Conservation (phyloP, 1,139 yeast genomes). For the Magnusiomyces ingens region DNA sequence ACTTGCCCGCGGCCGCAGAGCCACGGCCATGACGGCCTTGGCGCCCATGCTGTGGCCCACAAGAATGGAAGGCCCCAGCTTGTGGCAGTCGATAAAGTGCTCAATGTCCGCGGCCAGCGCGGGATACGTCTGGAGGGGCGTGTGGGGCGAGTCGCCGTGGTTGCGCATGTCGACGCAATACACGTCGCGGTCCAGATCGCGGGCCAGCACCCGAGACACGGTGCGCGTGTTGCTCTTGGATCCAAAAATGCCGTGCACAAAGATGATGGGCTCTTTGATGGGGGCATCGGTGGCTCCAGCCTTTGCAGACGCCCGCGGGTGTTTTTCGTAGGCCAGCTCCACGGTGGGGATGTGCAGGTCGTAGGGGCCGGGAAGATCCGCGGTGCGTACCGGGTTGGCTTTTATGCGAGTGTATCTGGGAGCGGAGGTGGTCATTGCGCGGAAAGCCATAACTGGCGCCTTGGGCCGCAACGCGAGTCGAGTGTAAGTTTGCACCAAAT, state of each 20-base stretch:
- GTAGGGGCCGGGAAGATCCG: conserved; percentile 2
- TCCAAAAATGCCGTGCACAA: conserved; percentile 89
- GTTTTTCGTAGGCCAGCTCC: conserved; percentile 14
- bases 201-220: conserved; percentile 47
- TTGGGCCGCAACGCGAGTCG: too few relatives aligned
- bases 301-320: conserved; percentile 2
- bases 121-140: conserved; percentile 62
- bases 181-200: conserved; percentile 36
- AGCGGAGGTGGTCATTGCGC: too few relatives aligned
- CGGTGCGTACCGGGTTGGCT: neutral
- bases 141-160: conserved; percentile 88
- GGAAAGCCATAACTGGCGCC: too few relatives aligned
- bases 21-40: conserved; percentile 83
- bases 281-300: neutral
- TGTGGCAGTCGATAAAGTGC: conserved; percentile 48
- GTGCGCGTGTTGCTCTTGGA: conserved; percentile 70
- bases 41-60: conserved; percentile 99
- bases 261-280: conserved; percentile 47
- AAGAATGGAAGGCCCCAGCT: conserved; percentile 50
- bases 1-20: conserved; percentile 50
- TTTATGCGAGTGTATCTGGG: too few relatives aligned
- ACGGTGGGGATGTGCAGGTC: conserved; percentile 12
- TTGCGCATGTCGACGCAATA: conserved; percentile 80
- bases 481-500: too few relatives aligned
- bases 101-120: conserved; percentile 83